A percentile compares a stretch with the other conserved stretches of the same genome.
Evolutionary conservation across 2,329 filamentous ascomycete species (phyloP).

Genomic region (Hymenoscyphus infarciens): DNA sequence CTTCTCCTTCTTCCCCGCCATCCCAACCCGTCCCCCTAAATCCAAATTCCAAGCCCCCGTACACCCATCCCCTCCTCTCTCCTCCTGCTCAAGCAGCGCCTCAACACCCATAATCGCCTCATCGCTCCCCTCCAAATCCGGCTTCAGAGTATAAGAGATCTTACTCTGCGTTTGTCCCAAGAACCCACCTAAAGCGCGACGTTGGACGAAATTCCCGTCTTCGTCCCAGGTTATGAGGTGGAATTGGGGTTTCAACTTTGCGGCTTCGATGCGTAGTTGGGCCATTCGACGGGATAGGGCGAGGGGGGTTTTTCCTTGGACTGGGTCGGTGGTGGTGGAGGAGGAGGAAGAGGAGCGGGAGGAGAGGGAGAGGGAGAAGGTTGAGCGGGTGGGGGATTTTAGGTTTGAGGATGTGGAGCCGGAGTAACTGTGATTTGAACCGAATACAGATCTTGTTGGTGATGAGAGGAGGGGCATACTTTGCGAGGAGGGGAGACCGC

Average conservation of each 20-base stretch:
- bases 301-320: slow-evolving; percentile 35
- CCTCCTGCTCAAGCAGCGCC: slow-evolving; percentile 47
- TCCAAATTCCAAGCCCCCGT: slow-evolving; percentile 28
- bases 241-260: slow-evolving; percentile 51
- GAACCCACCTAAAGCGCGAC: slow-evolving; percentile 56
- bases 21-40: slow-evolving; percentile 8
- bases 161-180: slow-evolving; percentile 56
- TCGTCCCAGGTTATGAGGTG: slow-evolving; percentile 51
- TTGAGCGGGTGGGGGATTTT: slow-evolving; percentile 22
- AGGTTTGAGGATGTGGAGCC: slow-evolving; percentile 15
- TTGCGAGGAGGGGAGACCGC: slow-evolving; percentile 22
- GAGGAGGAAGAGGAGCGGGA: not conserved
- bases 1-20: slow-evolving; percentile 26
- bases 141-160: slow-evolving; percentile 57
- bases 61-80: slow-evolving; percentile 29
- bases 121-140: slow-evolving; percentile 48
- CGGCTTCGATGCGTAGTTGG: slow-evolving; percentile 60
- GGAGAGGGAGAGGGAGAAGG: slow-evolving; percentile 22
- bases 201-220: slow-evolving; percentile 47
- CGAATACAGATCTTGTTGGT: slow-evolving; percentile 20
- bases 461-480: slow-evolving; percentile 20
- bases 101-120: slow-evolving; percentile 53
- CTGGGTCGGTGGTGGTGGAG: slow-evolving; percentile 24
- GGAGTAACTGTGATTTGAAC: slow-evolving; percentile 14
- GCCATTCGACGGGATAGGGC: slow-evolving; percentile 57